Evolutionary conservation across 2,329 filamentous ascomycete genomes (phyloP).

Genomic region (Colletotrichum liaoningense): DNA sequence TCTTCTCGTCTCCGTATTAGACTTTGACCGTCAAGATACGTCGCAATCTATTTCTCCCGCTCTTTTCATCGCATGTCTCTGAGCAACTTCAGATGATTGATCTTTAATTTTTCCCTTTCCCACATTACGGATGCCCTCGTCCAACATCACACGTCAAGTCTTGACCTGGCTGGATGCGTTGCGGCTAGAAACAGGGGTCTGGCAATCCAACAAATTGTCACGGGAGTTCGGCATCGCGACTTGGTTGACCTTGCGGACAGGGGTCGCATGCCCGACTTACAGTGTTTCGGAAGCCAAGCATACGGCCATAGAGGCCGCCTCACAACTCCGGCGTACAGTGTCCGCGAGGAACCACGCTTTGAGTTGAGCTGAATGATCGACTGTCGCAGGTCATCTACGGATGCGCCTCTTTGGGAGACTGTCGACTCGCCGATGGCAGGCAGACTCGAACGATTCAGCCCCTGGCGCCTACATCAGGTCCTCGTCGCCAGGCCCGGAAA

Average conservation of each 20-base stretch:
- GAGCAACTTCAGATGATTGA: conserved; percentile 29
- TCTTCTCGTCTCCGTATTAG: background rate
- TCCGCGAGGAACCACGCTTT: background rate
- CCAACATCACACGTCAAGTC: background rate
- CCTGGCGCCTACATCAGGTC: background rate
- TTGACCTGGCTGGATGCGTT: background rate
- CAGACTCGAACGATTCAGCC: background rate
- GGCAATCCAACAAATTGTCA: background rate
- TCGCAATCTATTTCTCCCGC: background rate
- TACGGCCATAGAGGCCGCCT: conserved; percentile 8
- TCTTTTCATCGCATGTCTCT: conserved; percentile 18
- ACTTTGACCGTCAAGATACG: background rate
- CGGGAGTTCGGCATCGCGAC: conserved; percentile 23
- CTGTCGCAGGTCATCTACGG: conserved; percentile 24
- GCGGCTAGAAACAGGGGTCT: background rate
- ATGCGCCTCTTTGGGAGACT: background rate
- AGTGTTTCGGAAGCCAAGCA: conserved; percentile 30
- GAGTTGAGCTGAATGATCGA: conserved; percentile 28
- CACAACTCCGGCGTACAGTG: background rate
- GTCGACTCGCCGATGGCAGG: background rate
- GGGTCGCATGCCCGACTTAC: conserved; percentile 28
- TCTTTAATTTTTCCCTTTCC: background rate
- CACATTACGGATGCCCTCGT: background rate
- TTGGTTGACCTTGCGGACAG: background rate
- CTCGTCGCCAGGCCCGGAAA: background rate